phyloP scores from a whole-genome alignment of 1,284 basidiomycete genomes.

The Cryptococcus sp. region DNA sequence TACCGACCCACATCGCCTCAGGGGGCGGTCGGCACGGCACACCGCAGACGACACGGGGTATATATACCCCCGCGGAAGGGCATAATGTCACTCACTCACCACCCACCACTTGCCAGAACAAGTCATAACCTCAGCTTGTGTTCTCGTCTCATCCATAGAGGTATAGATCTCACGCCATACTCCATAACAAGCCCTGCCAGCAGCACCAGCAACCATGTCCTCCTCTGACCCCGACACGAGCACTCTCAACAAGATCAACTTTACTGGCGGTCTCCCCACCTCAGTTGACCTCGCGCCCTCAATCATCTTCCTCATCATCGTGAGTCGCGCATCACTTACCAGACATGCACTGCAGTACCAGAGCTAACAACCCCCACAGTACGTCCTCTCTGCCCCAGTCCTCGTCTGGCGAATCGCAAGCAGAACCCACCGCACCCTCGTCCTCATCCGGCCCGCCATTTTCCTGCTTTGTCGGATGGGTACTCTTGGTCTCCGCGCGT shows the following conservation, averaged over 20 bases:
- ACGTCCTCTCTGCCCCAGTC: constrained; percentile 18
- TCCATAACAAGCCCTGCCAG: not conserved
- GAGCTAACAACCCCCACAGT: constrained; percentile 15
- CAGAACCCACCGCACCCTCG: constrained; percentile 12
- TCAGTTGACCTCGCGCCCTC: constrained; percentile 32
- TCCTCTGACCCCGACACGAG: not conserved
- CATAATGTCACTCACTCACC: not conserved
- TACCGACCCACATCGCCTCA: no score
- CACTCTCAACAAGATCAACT: constrained; percentile 25
- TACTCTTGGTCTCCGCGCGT: constrained; percentile 24
- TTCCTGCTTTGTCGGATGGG: constrained; percentile 27
- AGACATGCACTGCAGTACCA: not conserved
- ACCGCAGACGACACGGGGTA: no score
- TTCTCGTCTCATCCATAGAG: not conserved
- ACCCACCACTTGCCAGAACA: not conserved
- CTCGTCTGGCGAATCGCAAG: constrained; percentile 21
- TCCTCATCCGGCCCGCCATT: constrained; percentile 32
- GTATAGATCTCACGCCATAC: not conserved
- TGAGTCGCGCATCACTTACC: constrained; percentile 18
- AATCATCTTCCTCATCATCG: constrained; percentile 32
- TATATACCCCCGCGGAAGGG: no score
- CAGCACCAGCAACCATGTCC: not conserved
- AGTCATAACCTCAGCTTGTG: no score
- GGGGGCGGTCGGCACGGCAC: no score
- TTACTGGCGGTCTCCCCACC: constrained; percentile 32